A percentile compares a stretch with the other conserved stretches of the same genome.
Evolutionary conservation across 129 eudicot species (phyloP).

Genomic region (Helichrysum umbraculigerum): DNA sequence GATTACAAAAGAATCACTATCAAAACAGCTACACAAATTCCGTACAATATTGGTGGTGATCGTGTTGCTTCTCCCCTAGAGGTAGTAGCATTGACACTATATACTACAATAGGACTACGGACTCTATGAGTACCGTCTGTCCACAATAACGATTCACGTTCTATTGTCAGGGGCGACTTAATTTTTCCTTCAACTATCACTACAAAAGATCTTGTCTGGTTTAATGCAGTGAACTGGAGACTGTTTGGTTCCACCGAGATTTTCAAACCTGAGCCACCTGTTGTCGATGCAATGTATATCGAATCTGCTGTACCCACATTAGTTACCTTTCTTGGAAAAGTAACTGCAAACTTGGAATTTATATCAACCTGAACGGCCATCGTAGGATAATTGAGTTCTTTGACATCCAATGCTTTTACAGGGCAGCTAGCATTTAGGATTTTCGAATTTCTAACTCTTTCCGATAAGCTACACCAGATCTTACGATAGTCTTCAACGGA

Average conservation of each 20-base stretch:
- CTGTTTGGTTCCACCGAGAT: conserved; percentile 34
- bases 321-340: conserved; percentile 41
- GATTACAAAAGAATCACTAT: not conserved
- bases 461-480: not conserved
- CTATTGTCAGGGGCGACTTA: not conserved
- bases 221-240: conserved; percentile 24
- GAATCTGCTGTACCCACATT: conserved; percentile 41
- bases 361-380: conserved; percentile 17
- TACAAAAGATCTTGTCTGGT: conserved; percentile 33
- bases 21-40: not conserved
- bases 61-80: not conserved
- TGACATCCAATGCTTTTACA: not conserved
- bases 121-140: conserved; percentile 14
- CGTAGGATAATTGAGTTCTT: conserved; percentile 19
- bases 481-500: conserved; percentile 19
- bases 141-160: conserved; percentile 15
- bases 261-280: not conserved
- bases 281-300: conserved; percentile 29
- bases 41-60: not conserved
- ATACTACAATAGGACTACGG: conserved; percentile 26
- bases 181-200: conserved; percentile 29
- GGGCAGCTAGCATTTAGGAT: conserved; percentile 19
- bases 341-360: conserved; percentile 9
- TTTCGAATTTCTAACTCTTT: not conserved
- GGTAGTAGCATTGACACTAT: not conserved